Percentiles rank a stretch among this genome's conserved stretches.
Evolutionary conservation across 257 asterid genomes (phyloP).

Genomic region (Lavandula angustifolia): DNA sequence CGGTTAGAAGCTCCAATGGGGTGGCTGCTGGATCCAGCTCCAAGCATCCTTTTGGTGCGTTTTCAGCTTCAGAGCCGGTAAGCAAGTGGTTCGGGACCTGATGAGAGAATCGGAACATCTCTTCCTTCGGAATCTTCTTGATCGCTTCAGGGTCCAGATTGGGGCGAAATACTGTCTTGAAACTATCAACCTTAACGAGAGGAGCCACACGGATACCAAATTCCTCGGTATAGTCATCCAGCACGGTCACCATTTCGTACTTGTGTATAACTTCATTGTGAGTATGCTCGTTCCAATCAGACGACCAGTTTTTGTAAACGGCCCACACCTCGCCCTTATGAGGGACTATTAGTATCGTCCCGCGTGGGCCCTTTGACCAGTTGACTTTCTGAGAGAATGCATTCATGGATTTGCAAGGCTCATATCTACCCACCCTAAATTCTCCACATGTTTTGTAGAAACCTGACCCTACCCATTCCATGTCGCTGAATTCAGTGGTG

Average conservation of each 20-base stretch:
- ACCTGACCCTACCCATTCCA: slow-evolving; percentile 72
- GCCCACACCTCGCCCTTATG: slow-evolving; percentile 82
- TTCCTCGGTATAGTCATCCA: slow-evolving; percentile 57
- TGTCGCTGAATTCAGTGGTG: slow-evolving; percentile 54
- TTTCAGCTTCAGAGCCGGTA: slow-evolving; percentile 53
- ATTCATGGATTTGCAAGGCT: slow-evolving; percentile 50
- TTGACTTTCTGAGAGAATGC: slow-evolving; percentile 68
- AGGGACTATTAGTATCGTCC: slow-evolving; percentile 57
- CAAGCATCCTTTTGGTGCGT: slow-evolving; percentile 62
- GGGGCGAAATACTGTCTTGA: slow-evolving; percentile 68
- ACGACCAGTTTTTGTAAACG: slow-evolving; percentile 63
- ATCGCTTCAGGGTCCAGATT: slow-evolving; percentile 42
- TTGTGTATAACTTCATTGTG: slow-evolving; percentile 60
- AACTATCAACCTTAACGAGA: slow-evolving; percentile 67
- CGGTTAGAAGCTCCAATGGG: slow-evolving; percentile 63
- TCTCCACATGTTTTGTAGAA: slow-evolving; percentile 80
- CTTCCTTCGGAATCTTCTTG: slow-evolving; percentile 57
- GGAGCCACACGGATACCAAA: slow-evolving; percentile 59
- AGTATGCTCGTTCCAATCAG: slow-evolving; percentile 58
- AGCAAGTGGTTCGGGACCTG: slow-evolving; percentile 63
- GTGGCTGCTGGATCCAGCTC: slow-evolving; percentile 92
- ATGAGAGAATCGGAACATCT: slow-evolving; percentile 78
- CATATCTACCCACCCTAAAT: slow-evolving; percentile 63
- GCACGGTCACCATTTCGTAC: slow-evolving; percentile 69
- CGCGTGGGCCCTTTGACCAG: slow-evolving; percentile 61